Conservation (phyloP, 2,329 filamentous ascomycete species). For the Claviceps purpurea region DNA sequence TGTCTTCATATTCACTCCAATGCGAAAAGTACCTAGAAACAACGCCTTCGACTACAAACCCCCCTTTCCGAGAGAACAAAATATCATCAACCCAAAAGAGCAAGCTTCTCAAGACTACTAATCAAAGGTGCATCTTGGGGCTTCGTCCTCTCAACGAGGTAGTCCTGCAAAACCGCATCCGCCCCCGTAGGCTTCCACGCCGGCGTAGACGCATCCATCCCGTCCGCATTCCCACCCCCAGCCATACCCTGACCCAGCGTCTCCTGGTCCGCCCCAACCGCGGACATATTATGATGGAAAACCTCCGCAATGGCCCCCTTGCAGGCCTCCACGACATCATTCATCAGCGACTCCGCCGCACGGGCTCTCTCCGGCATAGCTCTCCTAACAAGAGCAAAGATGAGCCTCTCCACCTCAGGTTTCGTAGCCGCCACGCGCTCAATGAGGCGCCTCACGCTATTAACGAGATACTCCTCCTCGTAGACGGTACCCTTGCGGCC, state of each 20-base stretch:
- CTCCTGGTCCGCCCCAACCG: too few relatives aligned
- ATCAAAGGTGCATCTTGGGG: slow-evolving; percentile 35
- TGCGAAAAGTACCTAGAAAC: too few relatives aligned
- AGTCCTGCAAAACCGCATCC: slow-evolving; percentile 39
- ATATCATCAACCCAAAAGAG: slow-evolving; percentile 29
- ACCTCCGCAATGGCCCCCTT: slow-evolving; percentile 55
- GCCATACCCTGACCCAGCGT: too few relatives aligned
- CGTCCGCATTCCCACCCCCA: too few relatives aligned
- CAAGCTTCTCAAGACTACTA: slow-evolving; percentile 34
- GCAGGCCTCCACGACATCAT: slow-evolving; percentile 62
- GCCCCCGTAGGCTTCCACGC: slow-evolving; percentile 30
- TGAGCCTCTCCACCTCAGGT: slow-evolving; percentile 58
- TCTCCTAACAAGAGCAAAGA: slow-evolving; percentile 64
- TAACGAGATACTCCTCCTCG: slow-evolving; percentile 93
- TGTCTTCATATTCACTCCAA: too few relatives aligned
- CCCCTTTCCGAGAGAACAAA: too few relatives aligned
- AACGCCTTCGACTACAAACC: too few relatives aligned
- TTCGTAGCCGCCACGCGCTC: slow-evolving; percentile 65
- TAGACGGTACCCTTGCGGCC: slow-evolving; percentile 97
- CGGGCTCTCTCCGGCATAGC: slow-evolving; percentile 79
- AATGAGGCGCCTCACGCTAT: slow-evolving; percentile 69
- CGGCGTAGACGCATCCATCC: neutral
- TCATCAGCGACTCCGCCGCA: slow-evolving; percentile 60
- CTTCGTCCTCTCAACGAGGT: slow-evolving; percentile 30
- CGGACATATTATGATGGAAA: slow-evolving; percentile 26